Base-by-base conservation (phyloP, 176 grass and related monocot species). In the Juncus effusus region DNA sequence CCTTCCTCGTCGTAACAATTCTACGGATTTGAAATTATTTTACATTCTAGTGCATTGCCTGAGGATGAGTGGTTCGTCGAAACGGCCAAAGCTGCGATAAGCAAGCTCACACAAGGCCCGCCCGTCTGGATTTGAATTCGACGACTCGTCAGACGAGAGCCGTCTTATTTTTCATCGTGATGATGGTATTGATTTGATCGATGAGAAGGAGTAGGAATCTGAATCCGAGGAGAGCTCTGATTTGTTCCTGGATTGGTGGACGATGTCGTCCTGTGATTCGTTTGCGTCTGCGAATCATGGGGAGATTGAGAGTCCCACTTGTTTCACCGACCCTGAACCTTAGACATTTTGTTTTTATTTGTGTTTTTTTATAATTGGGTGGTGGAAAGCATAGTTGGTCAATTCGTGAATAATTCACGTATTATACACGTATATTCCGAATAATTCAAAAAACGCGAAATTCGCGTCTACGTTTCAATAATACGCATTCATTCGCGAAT, bases 21-120 rank as follows among this genome's bases (percentile, higher is more conserved):
- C 37, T 13, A 45, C 52, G 35, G 42, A 10, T 45, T 7, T 13
- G 11, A 39, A 56, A 28, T 58, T 59, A 41, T 10, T n/a, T 74
- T 82, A 9, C 50, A 52, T 75, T 75, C n/a, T n/a, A n/a, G 88
- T 44, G 85, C 85, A 36, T 84, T 99, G 76, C 88, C 94, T 3
- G 88, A 86, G 76, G 88, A 99, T 40, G 94, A 93, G 73, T 90
- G 85, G 94, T 99, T 99, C 73, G 77, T 87, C 7, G 94, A 99
- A 35, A 84, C 83, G 0, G 85, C 94, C 47, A 99, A 86, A 88
- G 40, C 72, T 62, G 85, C 94, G 59, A 93, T 93, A 80, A 81
- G 82, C 73, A 92, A 93, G 61, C 94, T 92, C 36, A 87, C 90
- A 70, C 44, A 81, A 54, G 94, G 88, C 64, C 82, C 67, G 88